Percentiles rank a stretch among this genome's conserved stretches.
phyloP scores from a whole-genome alignment of 805 yeast species.

The Wickerhamiella brachini region DNA sequence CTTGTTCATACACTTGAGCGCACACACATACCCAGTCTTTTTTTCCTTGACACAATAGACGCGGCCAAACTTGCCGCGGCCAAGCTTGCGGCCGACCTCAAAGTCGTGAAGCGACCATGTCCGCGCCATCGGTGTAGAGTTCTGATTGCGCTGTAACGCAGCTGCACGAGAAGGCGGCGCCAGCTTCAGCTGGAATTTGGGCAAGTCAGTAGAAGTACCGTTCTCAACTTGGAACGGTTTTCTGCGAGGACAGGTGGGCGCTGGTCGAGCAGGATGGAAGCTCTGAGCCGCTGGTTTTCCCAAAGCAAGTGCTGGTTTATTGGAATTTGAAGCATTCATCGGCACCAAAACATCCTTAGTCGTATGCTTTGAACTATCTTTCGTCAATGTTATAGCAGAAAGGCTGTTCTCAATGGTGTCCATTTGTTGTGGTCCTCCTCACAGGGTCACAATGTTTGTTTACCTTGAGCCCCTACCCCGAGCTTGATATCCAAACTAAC shows the following conservation, averaged over 20 bases:
- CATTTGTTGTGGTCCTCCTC: not conserved
- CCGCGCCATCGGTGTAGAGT: not conserved
- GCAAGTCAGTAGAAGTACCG: not conserved
- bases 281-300: not conserved
- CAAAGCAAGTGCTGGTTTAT: not conserved
- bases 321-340: not conserved
- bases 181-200: not conserved
- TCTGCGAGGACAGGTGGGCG: not conserved
- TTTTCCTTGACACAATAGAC: conserved; percentile 81
- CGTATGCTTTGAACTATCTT: not conserved
- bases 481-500: not conserved
- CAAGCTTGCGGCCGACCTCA: conserved; percentile 75
- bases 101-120: conserved; percentile 44
- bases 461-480: not conserved
- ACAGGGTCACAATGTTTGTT: not conserved
- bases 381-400: not conserved
- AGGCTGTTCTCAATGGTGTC: not conserved
- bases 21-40: conserved; percentile 65
- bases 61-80: conserved; percentile 87
- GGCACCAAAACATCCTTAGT: not conserved
- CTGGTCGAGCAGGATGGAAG: not conserved
- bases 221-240: not conserved
- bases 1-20: conserved; percentile 83
- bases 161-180: not conserved
- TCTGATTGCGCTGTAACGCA: not conserved